These are phyloP conservation scores for Podila clonocystis DNA, from an alignment of 192 early-diverging fungal species.

Conservation along the genomic window DNA sequence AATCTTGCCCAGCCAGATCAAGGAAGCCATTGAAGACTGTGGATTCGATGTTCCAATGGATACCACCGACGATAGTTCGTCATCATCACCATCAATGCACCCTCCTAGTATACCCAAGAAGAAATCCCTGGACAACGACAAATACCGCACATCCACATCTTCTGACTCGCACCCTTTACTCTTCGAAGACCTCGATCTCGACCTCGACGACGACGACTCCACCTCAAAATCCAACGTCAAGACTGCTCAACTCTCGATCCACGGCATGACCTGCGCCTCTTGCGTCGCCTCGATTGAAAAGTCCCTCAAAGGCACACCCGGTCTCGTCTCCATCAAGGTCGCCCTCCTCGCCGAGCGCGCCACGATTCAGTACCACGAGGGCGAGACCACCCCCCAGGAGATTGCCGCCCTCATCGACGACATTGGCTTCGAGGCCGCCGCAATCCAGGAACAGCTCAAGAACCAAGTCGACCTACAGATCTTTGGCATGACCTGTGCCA, in stretches of 20 bases:
- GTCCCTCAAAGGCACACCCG: conserved; percentile 62
- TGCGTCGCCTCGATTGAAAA: conserved; percentile 92
- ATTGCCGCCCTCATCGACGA: conserved; percentile 76
- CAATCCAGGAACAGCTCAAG: conserved; percentile 59
- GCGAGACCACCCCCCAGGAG: conserved; percentile 47
- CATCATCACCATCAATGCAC: conserved; percentile 6
- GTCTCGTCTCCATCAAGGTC: conserved; percentile 81
- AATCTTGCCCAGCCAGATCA: conserved; percentile 49
- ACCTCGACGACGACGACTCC: not conserved
- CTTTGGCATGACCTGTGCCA: conserved; percentile 94
- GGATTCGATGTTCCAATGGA: conserved; percentile 72
- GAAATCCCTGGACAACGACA: not conserved
- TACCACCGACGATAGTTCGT: conserved; percentile 9
- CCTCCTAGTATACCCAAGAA: conserved; percentile 23
- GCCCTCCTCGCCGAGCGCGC: conserved; percentile 87
- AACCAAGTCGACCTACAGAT: conserved; percentile 78
- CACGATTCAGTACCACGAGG: conserved; percentile 71
- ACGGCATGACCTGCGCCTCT: conserved; percentile 96
- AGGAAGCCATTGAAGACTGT: conserved; percentile 70
- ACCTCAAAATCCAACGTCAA: not conserved
- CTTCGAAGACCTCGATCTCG: conserved; percentile 1
- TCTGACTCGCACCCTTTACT: not conserved
- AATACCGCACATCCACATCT: conserved; percentile 18
- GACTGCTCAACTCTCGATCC: conserved; percentile 71
- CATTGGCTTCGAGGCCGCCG: conserved; percentile 77